Base-by-base conservation (phyloP, 2,329 filamentous ascomycete genomes). In the Rutstroemia sp. region DNA sequence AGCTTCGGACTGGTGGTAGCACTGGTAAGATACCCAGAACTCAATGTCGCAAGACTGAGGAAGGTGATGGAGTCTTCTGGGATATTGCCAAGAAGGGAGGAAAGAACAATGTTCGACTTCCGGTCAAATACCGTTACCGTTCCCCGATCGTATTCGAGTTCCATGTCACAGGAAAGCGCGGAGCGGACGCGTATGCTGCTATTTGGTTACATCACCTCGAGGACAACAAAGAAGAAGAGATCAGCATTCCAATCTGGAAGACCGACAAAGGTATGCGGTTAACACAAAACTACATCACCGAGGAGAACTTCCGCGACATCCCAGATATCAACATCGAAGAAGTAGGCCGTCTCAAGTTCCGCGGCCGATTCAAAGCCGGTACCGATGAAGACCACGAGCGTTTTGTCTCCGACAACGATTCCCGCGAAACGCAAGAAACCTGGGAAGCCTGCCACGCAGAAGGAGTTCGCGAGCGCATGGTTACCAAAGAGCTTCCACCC, bases 381-480 rank as follows among this genome's bases (percentile, higher is more conserved):
- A 95, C 89, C 49, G 92, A 96, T 69, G 83, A 89, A 54, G 87
- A 89, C 17, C 94, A 97, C 68, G 80, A 89, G 62, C 78, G 78
- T 1, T 96, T 96, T 64, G 85, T 96, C 21, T 81, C 84, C 48
- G 89, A 95, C 70, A 96, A 95, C 66, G 85, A 95, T 68, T 86
- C 87, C 1, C 86, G 92, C 34, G 94, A 97, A 75, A 96, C 92
- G 0, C 95, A 89, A 61, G 92, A 97, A 73, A 88, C 87, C 0
- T 97, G 92, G 90, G 91, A 96, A 71, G 89, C 91, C 0, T 96
- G 92, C 69, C 82, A 87, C 42, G 84, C 90, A 0, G 92, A 97
- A 70, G 92, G 92, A 12, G 89, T 96, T 0, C 83, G 94, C 2
- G 73, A 78, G 14, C 80, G 84, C 55, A 79, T 83, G 27, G 89